Conservation (phyloP, 371 early-diverging fungal species). For the Syncephalastrum monosporum region DNA sequence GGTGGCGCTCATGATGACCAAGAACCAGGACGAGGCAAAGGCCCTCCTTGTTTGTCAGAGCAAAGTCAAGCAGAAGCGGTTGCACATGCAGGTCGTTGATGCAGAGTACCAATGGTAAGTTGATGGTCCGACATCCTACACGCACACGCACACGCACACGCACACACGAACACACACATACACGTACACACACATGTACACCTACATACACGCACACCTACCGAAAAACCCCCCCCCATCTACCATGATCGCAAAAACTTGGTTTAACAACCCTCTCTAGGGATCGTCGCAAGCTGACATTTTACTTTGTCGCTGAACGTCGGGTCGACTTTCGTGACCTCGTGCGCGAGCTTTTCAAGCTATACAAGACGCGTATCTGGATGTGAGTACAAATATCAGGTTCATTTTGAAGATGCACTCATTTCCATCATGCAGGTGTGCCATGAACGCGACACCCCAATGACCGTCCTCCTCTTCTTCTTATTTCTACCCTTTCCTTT, state of each 20-base stretch:
- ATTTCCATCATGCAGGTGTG: too few species aligned
- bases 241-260: too few species aligned
- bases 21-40: constrained; percentile 89
- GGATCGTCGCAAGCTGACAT: constrained; percentile 95
- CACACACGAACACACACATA: too few species aligned
- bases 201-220: too few species aligned
- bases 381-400: constrained; percentile 61
- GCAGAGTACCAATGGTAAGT: constrained; percentile 96
- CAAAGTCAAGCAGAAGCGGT: constrained; percentile 85
- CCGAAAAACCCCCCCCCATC: background rate
- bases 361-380: constrained; percentile 99
- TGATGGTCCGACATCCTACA: background rate
- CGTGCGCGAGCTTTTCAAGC: constrained; percentile 97
- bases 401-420: too few species aligned
- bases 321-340: constrained; percentile 98
- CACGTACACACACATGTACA: too few species aligned
- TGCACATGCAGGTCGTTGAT: constrained; percentile 95
- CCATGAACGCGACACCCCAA: too few species aligned
- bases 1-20: constrained; percentile 73
- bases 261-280: constrained; percentile 27
- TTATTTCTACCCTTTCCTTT: too few species aligned
- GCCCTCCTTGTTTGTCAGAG: constrained; percentile 87
- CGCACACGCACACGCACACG: background rate
- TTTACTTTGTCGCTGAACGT: constrained; percentile 92
- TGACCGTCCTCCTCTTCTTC: too few species aligned